Conservation (phyloP, 345 rosid species). For the Moringa oleifera region DNA sequence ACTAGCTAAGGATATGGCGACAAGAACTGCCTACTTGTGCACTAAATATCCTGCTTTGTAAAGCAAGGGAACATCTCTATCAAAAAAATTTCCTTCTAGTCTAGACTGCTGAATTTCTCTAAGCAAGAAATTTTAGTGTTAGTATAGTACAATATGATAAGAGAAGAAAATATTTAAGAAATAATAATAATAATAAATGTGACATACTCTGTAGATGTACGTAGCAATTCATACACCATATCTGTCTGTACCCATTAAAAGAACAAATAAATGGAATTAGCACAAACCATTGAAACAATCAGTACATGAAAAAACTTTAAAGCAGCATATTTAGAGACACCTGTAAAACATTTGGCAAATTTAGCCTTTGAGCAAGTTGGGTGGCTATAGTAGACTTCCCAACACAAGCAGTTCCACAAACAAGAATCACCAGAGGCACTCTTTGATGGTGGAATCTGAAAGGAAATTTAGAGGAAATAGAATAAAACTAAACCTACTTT, state of each 20-base stretch:
- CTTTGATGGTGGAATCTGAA: slow-evolving; percentile 97
- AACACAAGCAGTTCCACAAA: slow-evolving; percentile 97
- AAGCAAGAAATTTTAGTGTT: slow-evolving; percentile 5
- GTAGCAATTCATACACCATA: slow-evolving; percentile 83
- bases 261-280: slow-evolving; percentile 11
- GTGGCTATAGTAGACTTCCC: slow-evolving; percentile 98
- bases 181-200: not conserved
- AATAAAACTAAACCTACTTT: too few relatives aligned
- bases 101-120: slow-evolving; percentile 1
- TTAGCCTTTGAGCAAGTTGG: slow-evolving; percentile 96
- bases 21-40: not conserved
- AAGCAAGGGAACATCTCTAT: slow-evolving; percentile 4
- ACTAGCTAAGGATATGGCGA: not conserved
- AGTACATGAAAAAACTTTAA: not conserved
- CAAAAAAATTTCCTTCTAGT: not conserved
- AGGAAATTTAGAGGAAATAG: slow-evolving; percentile 10
- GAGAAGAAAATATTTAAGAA: not conserved
- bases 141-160: not conserved
- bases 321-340: slow-evolving; percentile 25
- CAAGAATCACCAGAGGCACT: slow-evolving; percentile 96
- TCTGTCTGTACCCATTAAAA: slow-evolving; percentile 54
- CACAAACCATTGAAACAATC: not conserved
- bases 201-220: slow-evolving; percentile 88
- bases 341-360: slow-evolving; percentile 96
- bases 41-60: not conserved